These are phyloP conservation scores for Fraxinus greggii DNA, from an alignment of 305 asterid species.

Conservation along the genomic window DNA sequence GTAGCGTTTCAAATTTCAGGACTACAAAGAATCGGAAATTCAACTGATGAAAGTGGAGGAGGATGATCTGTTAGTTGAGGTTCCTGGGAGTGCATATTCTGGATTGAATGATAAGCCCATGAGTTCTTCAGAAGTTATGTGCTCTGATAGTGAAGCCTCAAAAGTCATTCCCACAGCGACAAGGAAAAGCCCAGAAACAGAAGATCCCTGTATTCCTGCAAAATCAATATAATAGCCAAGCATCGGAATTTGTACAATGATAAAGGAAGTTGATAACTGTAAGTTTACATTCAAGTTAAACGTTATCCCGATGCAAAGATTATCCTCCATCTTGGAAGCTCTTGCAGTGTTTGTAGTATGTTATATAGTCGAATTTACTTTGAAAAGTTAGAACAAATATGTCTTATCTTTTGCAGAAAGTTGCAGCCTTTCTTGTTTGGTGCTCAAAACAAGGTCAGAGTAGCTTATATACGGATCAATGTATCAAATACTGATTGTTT, in stretches of 20 bases:
- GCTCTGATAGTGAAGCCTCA: slow-evolving; percentile 22
- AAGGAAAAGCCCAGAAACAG: slow-evolving; percentile 21
- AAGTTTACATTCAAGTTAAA: background rate
- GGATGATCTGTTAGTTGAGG: slow-evolving; percentile 60
- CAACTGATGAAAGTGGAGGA: slow-evolving; percentile 32
- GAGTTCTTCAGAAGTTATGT: slow-evolving; percentile 4
- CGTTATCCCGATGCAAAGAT: background rate
- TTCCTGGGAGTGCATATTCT: slow-evolving; percentile 96
- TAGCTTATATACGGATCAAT: background rate
- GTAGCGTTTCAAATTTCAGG: slow-evolving; percentile 33
- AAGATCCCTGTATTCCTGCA: slow-evolving; percentile 8
- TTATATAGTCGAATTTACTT: background rate
- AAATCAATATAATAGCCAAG: slow-evolving; percentile 10
- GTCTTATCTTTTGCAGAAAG: background rate
- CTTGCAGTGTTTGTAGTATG: background rate
- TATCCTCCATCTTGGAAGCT: slow-evolving; percentile 2
- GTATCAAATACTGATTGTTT: background rate
- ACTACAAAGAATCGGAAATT: slow-evolving; percentile 14
- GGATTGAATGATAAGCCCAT: slow-evolving; percentile 23
- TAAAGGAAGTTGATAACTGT: slow-evolving; percentile 7
- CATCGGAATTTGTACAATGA: slow-evolving; percentile 15
- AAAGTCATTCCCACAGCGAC: background rate
- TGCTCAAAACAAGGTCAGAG: background rate
- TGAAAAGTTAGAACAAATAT: background rate
- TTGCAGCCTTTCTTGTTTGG: background rate